These are phyloP conservation scores for Apiospora malaysiana DNA, from an alignment of 2,329 filamentous ascomycete species.

Conservation along the genomic window DNA sequence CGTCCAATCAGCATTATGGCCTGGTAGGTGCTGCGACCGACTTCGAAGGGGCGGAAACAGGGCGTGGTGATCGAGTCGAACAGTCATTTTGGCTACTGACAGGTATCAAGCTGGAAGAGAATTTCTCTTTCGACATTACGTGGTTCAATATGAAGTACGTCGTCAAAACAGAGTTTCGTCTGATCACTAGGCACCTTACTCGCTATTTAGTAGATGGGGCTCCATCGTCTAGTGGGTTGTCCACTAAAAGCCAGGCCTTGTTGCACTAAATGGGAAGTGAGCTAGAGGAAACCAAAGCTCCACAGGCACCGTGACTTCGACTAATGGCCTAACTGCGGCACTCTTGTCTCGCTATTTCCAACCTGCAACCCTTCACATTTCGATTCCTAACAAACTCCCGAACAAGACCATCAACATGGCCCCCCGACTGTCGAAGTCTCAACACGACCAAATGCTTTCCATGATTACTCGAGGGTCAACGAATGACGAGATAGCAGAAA, in stretches of 20 bases:
- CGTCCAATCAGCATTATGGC: neutral
- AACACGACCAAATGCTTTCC: neutral
- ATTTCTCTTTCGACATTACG: neutral
- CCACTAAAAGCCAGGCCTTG: neutral
- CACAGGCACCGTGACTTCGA: neutral
- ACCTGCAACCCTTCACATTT: neutral
- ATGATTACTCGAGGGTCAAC: neutral
- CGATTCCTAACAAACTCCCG: neutral
- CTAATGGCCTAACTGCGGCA: neutral
- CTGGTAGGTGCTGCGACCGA: neutral
- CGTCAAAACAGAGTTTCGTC: neutral
- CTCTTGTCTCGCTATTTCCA: neutral
- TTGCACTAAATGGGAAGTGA: neutral
- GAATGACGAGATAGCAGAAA: neutral
- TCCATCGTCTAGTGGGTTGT: neutral
- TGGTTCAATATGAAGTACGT: neutral
- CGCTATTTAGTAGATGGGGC: neutral
- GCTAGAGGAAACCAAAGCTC: neutral
- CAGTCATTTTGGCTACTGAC: neutral
- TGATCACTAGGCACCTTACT: neutral
- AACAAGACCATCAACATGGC: slow-evolving; percentile 14
- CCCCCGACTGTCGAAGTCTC: slow-evolving; percentile 8
- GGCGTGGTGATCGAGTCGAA: neutral
- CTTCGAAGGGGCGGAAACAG: too few relatives aligned
- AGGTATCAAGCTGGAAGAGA: neutral